A percentile compares a stretch with the other conserved stretches of the same genome.
Evolutionary conservation across 1,284 basidiomycete genomes (phyloP).

Genomic region (Stygiomarasmius scandens): DNA sequence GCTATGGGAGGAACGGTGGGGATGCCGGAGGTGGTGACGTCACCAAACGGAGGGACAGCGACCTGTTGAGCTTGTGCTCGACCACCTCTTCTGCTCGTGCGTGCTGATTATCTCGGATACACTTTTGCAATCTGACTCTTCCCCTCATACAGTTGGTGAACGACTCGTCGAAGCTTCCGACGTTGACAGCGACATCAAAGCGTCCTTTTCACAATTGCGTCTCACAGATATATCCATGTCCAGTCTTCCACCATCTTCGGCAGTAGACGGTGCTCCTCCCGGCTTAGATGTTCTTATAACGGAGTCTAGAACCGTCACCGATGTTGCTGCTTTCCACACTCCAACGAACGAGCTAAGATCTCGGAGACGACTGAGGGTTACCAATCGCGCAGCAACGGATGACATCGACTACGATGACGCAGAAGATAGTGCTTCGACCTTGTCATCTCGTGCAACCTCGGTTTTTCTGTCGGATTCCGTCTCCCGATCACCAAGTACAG

Average conservation of each 20-base stretch:
- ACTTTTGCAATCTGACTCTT: background rate
- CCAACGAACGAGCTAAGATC: background rate
- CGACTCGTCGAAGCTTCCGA: constrained; percentile 1
- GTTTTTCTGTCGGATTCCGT: background rate
- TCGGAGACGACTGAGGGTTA: background rate
- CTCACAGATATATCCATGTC: background rate
- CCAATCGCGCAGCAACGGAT: background rate
- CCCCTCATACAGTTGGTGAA: constrained; percentile 1
- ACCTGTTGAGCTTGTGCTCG: background rate
- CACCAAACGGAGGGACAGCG: background rate
- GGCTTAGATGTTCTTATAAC: no score
- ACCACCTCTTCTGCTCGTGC: constrained; percentile 4
- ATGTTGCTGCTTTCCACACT: background rate
- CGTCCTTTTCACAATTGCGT: background rate
- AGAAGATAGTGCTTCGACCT: background rate
- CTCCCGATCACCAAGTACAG: background rate
- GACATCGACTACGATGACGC: background rate
- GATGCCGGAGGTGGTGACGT: no score
- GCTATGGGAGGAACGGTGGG: no score
- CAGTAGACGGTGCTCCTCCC: background rate
- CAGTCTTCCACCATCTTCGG: background rate
- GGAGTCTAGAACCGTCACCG: no score
- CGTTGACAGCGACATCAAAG: background rate
- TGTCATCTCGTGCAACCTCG: background rate
- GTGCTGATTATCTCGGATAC: background rate